Conservation (phyloP, 2,329 filamentous ascomycete species). For the Calonectria leucothoes region DNA sequence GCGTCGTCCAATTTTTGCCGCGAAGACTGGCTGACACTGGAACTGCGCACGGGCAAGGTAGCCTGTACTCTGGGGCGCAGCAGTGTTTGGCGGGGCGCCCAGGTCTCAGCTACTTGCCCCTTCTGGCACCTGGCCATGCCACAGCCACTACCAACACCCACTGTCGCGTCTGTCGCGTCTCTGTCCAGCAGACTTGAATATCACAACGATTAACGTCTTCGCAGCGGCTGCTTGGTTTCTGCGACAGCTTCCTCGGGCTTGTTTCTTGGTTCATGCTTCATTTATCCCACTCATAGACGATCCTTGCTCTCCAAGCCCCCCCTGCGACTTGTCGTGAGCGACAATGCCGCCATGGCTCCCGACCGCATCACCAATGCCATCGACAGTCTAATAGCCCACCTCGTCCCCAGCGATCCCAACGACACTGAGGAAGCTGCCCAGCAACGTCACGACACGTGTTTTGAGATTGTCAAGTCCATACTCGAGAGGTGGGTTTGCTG, state of each 20-base stretch:
- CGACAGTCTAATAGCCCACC: slow-evolving; percentile 79
- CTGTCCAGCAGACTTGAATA: slow-evolving; percentile 23
- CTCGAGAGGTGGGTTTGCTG: slow-evolving; percentile 59
- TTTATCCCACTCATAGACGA: not conserved
- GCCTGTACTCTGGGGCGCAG: slow-evolving; percentile 29
- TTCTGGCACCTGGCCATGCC: slow-evolving; percentile 29
- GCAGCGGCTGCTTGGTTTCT: not conserved
- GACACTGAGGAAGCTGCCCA: slow-evolving; percentile 77
- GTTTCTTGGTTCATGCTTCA: not conserved
- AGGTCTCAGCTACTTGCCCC: slow-evolving; percentile 36
- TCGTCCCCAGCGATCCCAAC: slow-evolving; percentile 74
- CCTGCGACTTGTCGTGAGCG: slow-evolving; percentile 35
- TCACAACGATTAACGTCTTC: slow-evolving; percentile 12
- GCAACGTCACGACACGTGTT: slow-evolving; percentile 74
- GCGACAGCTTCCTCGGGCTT: not conserved
- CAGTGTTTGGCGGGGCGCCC: not conserved
- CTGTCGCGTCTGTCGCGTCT: slow-evolving; percentile 45
- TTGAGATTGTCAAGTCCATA: slow-evolving; percentile 62
- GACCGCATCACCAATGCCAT: slow-evolving; percentile 83
- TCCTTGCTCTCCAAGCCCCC: not conserved
- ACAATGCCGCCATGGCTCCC: slow-evolving; percentile 68
- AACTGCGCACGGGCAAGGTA: slow-evolving; percentile 39
- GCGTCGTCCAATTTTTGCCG: slow-evolving; percentile 52
- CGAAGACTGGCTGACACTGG: slow-evolving; percentile 37
- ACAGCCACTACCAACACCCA: slow-evolving; percentile 32